Evolutionary conservation across 176 grass and related monocot genomes (phyloP), one percentile per base, ranked within the genome.

Genomic region (Sorghum bicolor): DNA sequence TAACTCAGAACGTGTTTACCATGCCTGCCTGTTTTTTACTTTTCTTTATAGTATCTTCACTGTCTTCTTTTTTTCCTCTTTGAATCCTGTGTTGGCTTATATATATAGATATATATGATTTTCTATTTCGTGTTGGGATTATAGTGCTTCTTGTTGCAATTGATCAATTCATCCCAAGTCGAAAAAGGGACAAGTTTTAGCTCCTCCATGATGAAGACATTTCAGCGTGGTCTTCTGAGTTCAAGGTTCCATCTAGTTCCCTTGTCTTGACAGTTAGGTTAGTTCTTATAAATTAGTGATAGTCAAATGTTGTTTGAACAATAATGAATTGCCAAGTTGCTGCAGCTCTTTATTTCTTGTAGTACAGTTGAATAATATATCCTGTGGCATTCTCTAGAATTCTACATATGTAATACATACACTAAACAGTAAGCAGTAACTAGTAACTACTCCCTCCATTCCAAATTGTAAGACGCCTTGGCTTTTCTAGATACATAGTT

Each of bases 131-230:
- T 41, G 69, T 32, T 48, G 20, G 26, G 61, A 83, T 79, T 88
- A 44, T 62, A 98, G 96, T 61, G 87, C 70, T 98, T 98, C 74
- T 87, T 98, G 87, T 81, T 98, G 89, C 96, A 98, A 90, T 84
- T 98, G 67, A 98, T 98, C 82, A 98, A 95, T 83, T 98, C 96
- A 64, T 83, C 92, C 85, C 96, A 98, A 93, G 91, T 90, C 10
- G 93, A 93, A 74, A 93, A 81, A 72, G 78, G 64, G 40, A 87
- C 87, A 43, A 91, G 79, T 70, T 95, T 98, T 87, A 94, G 91
- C 83, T 90, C 90, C 45, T 90, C 92, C 62, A 88, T 95, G 96
- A 98, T 98, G 80, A 91, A 65, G 78, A 94, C 88, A 57, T 98
- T 95, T 79, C 96, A 98, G 80, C 84, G 87, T 84, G 96, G 92